Conservation (phyloP, 2,329 filamentous ascomycete species). For the Monilinia fructigena region DNA sequence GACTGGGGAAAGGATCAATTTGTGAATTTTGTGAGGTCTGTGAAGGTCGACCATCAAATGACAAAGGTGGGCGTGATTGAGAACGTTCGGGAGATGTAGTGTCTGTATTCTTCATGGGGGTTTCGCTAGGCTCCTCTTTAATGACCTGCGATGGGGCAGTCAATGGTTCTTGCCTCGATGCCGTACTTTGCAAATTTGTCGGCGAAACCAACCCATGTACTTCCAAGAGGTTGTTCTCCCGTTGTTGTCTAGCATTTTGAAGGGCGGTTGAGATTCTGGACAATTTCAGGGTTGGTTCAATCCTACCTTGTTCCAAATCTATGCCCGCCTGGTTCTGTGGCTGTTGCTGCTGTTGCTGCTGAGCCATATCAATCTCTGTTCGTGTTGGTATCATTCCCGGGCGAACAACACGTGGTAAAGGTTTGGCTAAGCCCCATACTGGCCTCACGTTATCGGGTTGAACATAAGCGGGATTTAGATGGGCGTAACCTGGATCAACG, state of each 20-base stretch:
- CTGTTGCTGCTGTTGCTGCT: slow-evolving; percentile 34
- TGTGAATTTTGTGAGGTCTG: slow-evolving; percentile 1
- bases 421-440: slow-evolving; percentile 54
- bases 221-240: slow-evolving; percentile 29
- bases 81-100: not conserved
- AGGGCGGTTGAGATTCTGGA: slow-evolving; percentile 31
- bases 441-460: slow-evolving; percentile 50
- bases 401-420: slow-evolving; percentile 53
- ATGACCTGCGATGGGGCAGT: slow-evolving; percentile 26
- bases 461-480: slow-evolving; percentile 55
- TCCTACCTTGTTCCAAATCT: slow-evolving; percentile 46
- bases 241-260: slow-evolving; percentile 29
- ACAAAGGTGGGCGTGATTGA: slow-evolving; percentile 10
- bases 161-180: slow-evolving; percentile 18
- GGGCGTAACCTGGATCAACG: slow-evolving; percentile 53
- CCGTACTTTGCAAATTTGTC: slow-evolving; percentile 11
- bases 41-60: slow-evolving; percentile 10
- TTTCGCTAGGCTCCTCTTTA: slow-evolving; percentile 23
- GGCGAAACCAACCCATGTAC: slow-evolving; percentile 22
- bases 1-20: slow-evolving; percentile 21
- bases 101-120: not conserved
- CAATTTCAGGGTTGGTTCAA: slow-evolving; percentile 39
- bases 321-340: slow-evolving; percentile 42
- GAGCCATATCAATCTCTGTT: slow-evolving; percentile 42
- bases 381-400: slow-evolving; percentile 52